These are phyloP conservation scores for Xylaria sp. DNA, from an alignment of 2,329 filamentous ascomycete genomes.

Conservation along the genomic window DNA sequence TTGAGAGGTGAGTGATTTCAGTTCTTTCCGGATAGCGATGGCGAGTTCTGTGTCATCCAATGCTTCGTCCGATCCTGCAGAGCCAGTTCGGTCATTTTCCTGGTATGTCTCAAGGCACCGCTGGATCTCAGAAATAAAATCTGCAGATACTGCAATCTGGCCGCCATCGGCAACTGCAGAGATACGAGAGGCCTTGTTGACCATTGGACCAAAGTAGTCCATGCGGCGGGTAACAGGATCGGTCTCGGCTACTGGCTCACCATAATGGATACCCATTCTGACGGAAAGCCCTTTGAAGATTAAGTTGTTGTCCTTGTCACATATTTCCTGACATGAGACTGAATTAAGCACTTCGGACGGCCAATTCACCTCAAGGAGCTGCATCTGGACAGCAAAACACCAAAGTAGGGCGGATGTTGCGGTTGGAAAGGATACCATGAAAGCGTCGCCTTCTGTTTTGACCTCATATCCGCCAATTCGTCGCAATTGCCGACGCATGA, in stretches of 20 bases:
- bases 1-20: slow-evolving; percentile 84
- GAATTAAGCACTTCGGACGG: slow-evolving; percentile 90
- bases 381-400: slow-evolving; percentile 93
- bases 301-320: slow-evolving; percentile 81
- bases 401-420: slow-evolving; percentile 93
- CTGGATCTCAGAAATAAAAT: slow-evolving; percentile 96
- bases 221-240: slow-evolving; percentile 97
- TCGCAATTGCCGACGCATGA: slow-evolving; percentile 91
- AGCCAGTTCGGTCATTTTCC: slow-evolving; percentile 76
- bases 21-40: slow-evolving; percentile 82
- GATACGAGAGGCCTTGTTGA: slow-evolving; percentile 94
- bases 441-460: slow-evolving; percentile 99
- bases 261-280: slow-evolving; percentile 97
- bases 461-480: slow-evolving; percentile 97
- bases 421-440: slow-evolving; percentile 98
- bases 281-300: slow-evolving; percentile 96
- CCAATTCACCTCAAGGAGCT: slow-evolving; percentile 89
- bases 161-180: slow-evolving; percentile 94
- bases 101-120: slow-evolving; percentile 87
- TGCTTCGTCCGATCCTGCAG: slow-evolving; percentile 72
- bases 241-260: slow-evolving; percentile 89
- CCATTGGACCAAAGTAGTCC: slow-evolving; percentile 99
- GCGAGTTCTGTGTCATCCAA: slow-evolving; percentile 76
- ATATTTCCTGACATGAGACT: slow-evolving; percentile 79
- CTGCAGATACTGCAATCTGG: slow-evolving; percentile 94